Percentiles rank a stretch among this genome's conserved stretches.
Conservation (phyloP, 306 rosid genomes). For the Cicer judaicum region DNA sequence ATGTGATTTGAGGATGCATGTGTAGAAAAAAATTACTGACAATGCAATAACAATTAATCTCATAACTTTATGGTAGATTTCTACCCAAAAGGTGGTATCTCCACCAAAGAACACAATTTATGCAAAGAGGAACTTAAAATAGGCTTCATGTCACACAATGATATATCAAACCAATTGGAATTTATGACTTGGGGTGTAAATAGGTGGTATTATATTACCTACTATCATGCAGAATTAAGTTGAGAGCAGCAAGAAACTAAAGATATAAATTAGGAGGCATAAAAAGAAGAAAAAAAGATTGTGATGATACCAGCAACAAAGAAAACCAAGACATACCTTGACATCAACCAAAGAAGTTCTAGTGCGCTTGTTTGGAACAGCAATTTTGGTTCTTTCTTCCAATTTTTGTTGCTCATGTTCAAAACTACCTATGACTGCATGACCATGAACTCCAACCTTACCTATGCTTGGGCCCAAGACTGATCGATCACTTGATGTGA, state of each 20-base stretch:
- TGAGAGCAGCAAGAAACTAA: slow-evolving; percentile 36
- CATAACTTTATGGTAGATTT: slow-evolving; percentile 20
- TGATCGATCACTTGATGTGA: slow-evolving; percentile 64
- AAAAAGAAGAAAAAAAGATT: not conserved
- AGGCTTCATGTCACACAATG: slow-evolving; percentile 27
- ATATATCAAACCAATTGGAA: slow-evolving; percentile 13
- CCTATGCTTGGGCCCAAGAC: slow-evolving; percentile 63
- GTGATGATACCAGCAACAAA: not conserved
- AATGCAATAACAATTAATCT: not conserved
- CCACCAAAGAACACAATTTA: slow-evolving; percentile 20
- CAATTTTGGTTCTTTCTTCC: slow-evolving; percentile 71
- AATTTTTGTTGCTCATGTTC: slow-evolving; percentile 77
- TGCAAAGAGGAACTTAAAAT: slow-evolving; percentile 33
- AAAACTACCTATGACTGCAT: slow-evolving; percentile 58
- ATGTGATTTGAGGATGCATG: not conserved
- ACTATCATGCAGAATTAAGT: not conserved
- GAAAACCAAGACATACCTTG: slow-evolving; percentile 58
- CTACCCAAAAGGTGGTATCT: slow-evolving; percentile 19
- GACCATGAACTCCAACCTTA: slow-evolving; percentile 78
- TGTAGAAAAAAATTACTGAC: not conserved
- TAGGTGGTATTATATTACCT: slow-evolving; percentile 18
- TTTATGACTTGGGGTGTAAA: slow-evolving; percentile 14
- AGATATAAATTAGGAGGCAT: slow-evolving; percentile 25
- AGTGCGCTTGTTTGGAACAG: slow-evolving; percentile 81
- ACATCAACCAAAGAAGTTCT: slow-evolving; percentile 87